Evolutionary conservation across 2,329 filamentous ascomycete genomes (phyloP).

Genomic region (Sporothrix humicola): DNA sequence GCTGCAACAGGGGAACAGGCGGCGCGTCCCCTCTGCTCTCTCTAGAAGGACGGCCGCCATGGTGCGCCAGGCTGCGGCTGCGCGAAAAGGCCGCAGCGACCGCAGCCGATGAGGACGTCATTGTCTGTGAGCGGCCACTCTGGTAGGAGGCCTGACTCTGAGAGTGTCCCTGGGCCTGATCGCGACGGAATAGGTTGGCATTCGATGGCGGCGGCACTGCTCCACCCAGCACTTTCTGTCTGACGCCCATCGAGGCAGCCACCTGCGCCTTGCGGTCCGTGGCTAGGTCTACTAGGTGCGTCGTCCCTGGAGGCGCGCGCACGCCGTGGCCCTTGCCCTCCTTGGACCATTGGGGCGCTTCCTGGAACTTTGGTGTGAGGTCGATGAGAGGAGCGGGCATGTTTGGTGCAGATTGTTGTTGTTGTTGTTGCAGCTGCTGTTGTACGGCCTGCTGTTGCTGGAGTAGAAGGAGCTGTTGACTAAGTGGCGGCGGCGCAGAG

Average conservation of each 20-base stretch:
- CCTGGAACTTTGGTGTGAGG: constrained; percentile 67
- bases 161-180: constrained; percentile 17
- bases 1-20: constrained; percentile 33
- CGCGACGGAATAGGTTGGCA: constrained; percentile 29
- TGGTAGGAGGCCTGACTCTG: background rate
- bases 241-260: background rate
- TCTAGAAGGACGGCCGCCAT: background rate
- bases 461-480: background rate
- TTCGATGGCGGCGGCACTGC: constrained; percentile 12
- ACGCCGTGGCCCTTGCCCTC: constrained; percentile 59
- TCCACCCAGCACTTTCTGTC: constrained; percentile 1
- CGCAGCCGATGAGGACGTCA: constrained; percentile 35
- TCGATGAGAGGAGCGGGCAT: constrained; percentile 68
- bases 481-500: background rate
- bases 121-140: constrained; percentile 32
- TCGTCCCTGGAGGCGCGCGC: constrained; percentile 49
- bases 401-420: background rate
- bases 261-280: constrained; percentile 39
- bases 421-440: background rate
- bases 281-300: constrained; percentile 56
- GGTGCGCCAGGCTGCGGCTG: constrained; percentile 32
- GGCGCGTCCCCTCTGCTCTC: constrained; percentile 14
- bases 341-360: constrained; percentile 64
- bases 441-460: background rate
- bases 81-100: constrained; percentile 30